Conservation (phyloP, 192 early-diverging fungal species). For the Phlyctochytrium arcticum region DNA sequence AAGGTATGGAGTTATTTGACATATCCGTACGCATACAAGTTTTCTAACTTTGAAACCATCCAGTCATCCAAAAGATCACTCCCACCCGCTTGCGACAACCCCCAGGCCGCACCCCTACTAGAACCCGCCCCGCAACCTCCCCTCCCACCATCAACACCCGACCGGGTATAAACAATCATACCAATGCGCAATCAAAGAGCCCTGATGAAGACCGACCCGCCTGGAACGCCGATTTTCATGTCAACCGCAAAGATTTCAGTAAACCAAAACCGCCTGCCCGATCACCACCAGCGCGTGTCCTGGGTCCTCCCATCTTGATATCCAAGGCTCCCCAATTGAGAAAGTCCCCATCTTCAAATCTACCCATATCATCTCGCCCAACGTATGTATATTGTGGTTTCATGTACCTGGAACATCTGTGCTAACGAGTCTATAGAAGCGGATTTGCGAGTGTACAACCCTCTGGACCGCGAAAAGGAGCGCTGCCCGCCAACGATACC, state of each 20-base stretch:
- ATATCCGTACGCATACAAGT: neutral
- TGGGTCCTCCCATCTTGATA: too few relatives aligned
- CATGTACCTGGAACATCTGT: too few relatives aligned
- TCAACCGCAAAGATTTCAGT: conserved; percentile 13
- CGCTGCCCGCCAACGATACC: too few relatives aligned
- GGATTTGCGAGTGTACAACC: too few relatives aligned
- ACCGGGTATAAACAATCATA: neutral
- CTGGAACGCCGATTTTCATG: conserved; percentile 18
- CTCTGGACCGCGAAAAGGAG: too few relatives aligned
- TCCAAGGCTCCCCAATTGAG: too few relatives aligned
- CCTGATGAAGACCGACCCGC: conserved; percentile 6
- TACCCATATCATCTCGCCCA: too few relatives aligned
- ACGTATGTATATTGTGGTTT: too few relatives aligned
- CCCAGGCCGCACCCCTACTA: neutral
- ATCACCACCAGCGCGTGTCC: neutral
- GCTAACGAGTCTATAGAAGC: too few relatives aligned
- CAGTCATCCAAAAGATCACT: conserved; percentile 9
- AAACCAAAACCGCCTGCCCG: neutral
- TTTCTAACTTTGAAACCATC: neutral
- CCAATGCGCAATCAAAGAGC: neutral
- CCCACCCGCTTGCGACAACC: conserved; percentile 14
- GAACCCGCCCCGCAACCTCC: neutral
- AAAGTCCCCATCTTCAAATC: too few relatives aligned
- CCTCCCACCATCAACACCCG: neutral
- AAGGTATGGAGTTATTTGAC: neutral